Base-by-base conservation (phyloP, 768 basidiomycete genomes). In the Russula earlei region DNA sequence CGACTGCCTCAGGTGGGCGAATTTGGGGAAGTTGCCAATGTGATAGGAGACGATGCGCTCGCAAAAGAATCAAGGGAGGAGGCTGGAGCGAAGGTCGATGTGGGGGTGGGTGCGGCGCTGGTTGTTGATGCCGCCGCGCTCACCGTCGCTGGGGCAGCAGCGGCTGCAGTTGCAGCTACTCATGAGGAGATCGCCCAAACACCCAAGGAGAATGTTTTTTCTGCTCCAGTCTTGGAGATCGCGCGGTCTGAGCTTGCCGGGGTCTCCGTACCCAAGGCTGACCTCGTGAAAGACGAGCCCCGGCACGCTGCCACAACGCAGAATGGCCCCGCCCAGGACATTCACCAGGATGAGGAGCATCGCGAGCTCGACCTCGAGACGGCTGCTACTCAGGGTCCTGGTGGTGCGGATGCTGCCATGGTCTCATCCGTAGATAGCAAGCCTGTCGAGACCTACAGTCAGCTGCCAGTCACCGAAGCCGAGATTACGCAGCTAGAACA, bases 11-110 rank as follows among this genome's bases (percentile, higher is more conserved):
- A 71, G 51, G 69, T 83, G 20, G 84, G 83, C 17, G 87, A 89
- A 70, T 75, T 85, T 77, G 87, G 87, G 10, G 87, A 87, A 65
- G 71, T 81, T 15, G 53, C 60, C n/a, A 69, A 72, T 9, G 65
- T 17, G 44, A 58, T 52, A 55, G 31, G 64, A 62, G 62, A 64
- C 19, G 65, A 49, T 53, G 63, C n/a, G 19, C 19, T 9, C 12
- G 54, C 49, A 55, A 53, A 37, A 33, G 54, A 54, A 56, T 27
- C 42, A 41, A 37, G 45, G 59, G 56, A 48, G 29, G 58, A 62
- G 33, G 44, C 43, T 12, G 36, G 40, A 29, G 53, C 40, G 27
- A 53, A 56, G 12, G 56, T 38, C 11, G 40, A 25, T 7, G 47
- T 27, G 7, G 24, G 17, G 6, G 22, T 4, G 12, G 41, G 27